A percentile compares a stretch with the other conserved stretches of the same genome.
Conservation (phyloP, 1,284 basidiomycete genomes). For the Pseudozyma sp. region DNA sequence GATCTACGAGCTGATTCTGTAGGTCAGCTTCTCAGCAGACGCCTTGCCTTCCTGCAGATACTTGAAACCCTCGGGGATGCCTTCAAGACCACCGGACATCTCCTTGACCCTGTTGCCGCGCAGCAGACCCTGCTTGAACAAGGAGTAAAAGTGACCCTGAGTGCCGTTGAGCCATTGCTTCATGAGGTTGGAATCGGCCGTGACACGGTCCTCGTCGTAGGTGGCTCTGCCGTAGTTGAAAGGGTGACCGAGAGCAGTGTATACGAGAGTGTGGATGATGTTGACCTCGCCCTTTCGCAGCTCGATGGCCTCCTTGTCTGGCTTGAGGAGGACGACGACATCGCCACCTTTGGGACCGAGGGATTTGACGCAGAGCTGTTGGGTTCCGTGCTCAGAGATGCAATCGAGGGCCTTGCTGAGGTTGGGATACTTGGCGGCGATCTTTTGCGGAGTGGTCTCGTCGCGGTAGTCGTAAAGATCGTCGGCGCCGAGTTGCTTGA, state of each 20-base stretch:
- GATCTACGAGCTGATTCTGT: constrained; percentile 35
- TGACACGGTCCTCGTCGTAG: constrained; percentile 39
- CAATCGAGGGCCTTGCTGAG: constrained; percentile 62
- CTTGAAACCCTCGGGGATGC: constrained; percentile 54
- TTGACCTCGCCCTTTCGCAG: constrained; percentile 55
- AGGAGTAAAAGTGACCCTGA: constrained; percentile 48
- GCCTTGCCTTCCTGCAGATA: constrained; percentile 57
- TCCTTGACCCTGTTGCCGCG: constrained; percentile 56
- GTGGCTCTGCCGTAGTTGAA: constrained; percentile 55
- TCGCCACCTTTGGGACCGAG: constrained; percentile 53
- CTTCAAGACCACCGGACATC: constrained; percentile 54
- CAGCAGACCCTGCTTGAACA: constrained; percentile 49
- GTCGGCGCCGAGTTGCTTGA: constrained; percentile 60
- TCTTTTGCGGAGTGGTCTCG: constrained; percentile 55
- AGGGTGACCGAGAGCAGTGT: constrained; percentile 53
- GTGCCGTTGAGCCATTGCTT: constrained; percentile 52
- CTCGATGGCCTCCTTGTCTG: constrained; percentile 53
- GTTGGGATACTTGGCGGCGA: constrained; percentile 58
- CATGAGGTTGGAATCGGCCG: constrained; percentile 34
- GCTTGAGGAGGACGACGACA: constrained; percentile 57
- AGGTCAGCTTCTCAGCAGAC: constrained; percentile 62
- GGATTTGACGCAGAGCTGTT: constrained; percentile 49
- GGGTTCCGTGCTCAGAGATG: constrained; percentile 62
- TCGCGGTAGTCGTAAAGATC: constrained; percentile 72
- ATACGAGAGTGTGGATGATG: constrained; percentile 58